A percentile compares a stretch with the other conserved stretches of the same genome.
phyloP scores from a whole-genome alignment of 2,329 filamentous ascomycete species.

The Aulographum hederae region DNA sequence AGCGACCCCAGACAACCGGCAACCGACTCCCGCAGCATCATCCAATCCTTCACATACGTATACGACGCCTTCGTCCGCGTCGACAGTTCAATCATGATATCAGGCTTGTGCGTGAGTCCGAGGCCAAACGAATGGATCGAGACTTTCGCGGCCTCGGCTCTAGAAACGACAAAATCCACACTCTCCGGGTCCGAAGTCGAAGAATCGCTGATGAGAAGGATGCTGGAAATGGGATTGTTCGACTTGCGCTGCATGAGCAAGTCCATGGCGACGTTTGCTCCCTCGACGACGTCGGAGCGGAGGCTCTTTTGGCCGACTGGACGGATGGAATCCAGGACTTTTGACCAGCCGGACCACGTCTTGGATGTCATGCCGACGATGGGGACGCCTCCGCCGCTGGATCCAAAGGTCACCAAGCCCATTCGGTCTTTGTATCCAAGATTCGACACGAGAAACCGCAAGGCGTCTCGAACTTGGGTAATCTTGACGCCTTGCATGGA shows the following conservation, averaged over 20 bases:
- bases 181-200: conserved; percentile 87
- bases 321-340: conserved; percentile 69
- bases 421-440: conserved; percentile 89
- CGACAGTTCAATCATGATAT: conserved; percentile 96
- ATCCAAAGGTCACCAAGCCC: conserved; percentile 94
- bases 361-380: conserved; percentile 98
- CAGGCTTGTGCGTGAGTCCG: conserved; percentile 91
- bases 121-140: conserved; percentile 93
- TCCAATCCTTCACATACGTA: conserved; percentile 98
- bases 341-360: conserved; percentile 79
- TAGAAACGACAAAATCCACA: conserved; percentile 92
- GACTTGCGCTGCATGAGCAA: conserved; percentile 94
- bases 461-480: conserved; percentile 74
- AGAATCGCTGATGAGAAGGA: conserved; percentile 92
- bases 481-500: conserved; percentile 99
- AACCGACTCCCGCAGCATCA: conserved; percentile 96
- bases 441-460: conserved; percentile 79
- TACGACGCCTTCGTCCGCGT: conserved; percentile 92
- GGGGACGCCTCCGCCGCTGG: conserved; percentile 78
- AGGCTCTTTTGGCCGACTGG: conserved; percentile 94
- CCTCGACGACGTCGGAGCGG: conserved; percentile 89
- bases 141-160: conserved; percentile 93
- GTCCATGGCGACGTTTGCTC: conserved; percentile 96
- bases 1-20: conserved; percentile 83
- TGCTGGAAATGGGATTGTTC: conserved; percentile 86